Conservation (phyloP, 2,329 filamentous ascomycete species). For the Fusarium lateritium region DNA sequence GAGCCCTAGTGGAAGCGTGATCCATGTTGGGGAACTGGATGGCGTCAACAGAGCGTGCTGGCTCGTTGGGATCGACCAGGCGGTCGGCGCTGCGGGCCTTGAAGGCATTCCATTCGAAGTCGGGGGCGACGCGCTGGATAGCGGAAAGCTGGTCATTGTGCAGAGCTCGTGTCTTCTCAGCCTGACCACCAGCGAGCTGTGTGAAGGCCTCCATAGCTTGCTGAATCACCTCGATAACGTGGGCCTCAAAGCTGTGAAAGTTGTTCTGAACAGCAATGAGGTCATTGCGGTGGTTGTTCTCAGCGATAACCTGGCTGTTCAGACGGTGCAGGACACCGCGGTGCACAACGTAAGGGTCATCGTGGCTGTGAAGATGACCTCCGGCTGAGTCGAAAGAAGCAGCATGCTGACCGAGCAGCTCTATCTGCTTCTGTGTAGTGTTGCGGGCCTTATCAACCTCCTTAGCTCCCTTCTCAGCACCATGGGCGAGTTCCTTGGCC, state of each 20-base stretch:
- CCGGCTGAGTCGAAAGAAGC: constrained; percentile 83
- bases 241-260: constrained; percentile 88
- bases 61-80: constrained; percentile 83
- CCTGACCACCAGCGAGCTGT: constrained; percentile 83
- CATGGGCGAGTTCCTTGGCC: constrained; percentile 86
- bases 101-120: constrained; percentile 96
- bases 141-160: constrained; percentile 87
- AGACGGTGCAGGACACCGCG: constrained; percentile 87
- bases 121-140: constrained; percentile 81
- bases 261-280: constrained; percentile 92
- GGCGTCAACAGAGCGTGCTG: constrained; percentile 79
- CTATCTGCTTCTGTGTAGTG: constrained; percentile 93
- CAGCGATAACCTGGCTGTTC: constrained; percentile 91
- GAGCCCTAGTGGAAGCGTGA: constrained; percentile 82
- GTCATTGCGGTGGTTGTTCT: constrained; percentile 97
- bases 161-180: constrained; percentile 84
- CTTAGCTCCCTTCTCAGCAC: constrained; percentile 88
- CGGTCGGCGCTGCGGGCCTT: constrained; percentile 76
- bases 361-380: constrained; percentile 76
- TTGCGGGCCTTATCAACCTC: constrained; percentile 91
- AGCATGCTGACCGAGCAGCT: constrained; percentile 89
- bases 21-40: constrained; percentile 91
- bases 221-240: constrained; percentile 87
- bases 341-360: constrained; percentile 91
- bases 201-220: constrained; percentile 87